These are phyloP conservation scores for Chlamydomonas sp. DNA, from an alignment of 139 green algal species.

Conservation along the genomic window DNA sequence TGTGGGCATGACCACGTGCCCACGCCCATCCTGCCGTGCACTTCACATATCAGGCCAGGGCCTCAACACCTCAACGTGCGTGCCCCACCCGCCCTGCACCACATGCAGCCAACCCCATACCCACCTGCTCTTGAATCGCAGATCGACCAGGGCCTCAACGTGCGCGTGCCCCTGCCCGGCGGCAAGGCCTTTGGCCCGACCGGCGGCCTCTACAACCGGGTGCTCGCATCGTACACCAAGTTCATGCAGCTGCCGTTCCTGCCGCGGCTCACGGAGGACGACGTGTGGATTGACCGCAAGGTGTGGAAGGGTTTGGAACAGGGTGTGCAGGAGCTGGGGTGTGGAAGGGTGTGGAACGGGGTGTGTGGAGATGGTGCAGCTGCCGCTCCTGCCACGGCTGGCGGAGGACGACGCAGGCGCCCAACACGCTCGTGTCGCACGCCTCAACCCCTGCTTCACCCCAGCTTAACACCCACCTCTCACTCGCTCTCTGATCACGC, in stretches of 20 bases:
- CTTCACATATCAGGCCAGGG: too few relatives aligned
- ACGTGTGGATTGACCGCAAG: conserved; percentile 44
- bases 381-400: background rate
- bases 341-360: too few relatives aligned
- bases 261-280: conserved; percentile 32
- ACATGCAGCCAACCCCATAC: too few relatives aligned
- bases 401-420: background rate
- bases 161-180: conserved; percentile 29
- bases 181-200: conserved; percentile 27
- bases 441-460: background rate
- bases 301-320: background rate
- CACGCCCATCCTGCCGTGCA: too few relatives aligned
- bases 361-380: conserved; percentile 19
- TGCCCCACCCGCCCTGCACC: too few relatives aligned
- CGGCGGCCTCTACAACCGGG: conserved; percentile 50
- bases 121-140: too few relatives aligned
- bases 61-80: too few relatives aligned
- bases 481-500: conserved; percentile 4
- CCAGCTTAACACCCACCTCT: background rate
- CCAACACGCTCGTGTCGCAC: background rate
- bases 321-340: too few relatives aligned
- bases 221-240: conserved; percentile 33
- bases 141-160: conserved; percentile 54
- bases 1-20: too few relatives aligned
- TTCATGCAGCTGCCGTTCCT: conserved; percentile 52